Base-by-base conservation (phyloP, 352 stramenopile species). In the Globisporangium ultimum region DNA sequence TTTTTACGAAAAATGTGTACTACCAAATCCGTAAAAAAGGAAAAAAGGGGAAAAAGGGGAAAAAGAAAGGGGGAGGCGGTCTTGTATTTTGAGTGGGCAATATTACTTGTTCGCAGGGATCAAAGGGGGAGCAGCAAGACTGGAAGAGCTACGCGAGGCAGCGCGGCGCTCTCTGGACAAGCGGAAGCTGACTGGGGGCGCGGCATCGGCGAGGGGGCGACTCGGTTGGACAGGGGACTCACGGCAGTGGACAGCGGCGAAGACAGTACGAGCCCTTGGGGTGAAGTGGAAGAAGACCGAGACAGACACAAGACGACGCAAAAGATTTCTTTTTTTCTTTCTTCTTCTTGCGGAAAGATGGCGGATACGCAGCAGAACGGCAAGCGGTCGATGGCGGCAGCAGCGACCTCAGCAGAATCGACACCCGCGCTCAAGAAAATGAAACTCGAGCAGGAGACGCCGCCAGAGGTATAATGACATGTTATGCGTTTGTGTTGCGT, bases 361-460 rank as follows among this genome's bases (percentile, higher is more conserved):
- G 58, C 58, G 24, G 58, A 63, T 18, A 48, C 48, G 18, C 58
- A 63, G 40, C 45, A 53, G 46, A 63, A 57, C 13, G 48, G 57
- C 48, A 45, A 45, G 40, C 40, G 40, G 57, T 32, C 22, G 12
- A 40, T 17, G 15, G 48, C 56, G 14, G 18, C 18, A 5, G 50
- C 0, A 28, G 15, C 22, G 18, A n/a, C n/a, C n/a, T n/a, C n/a
- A 63, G 57, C 41, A 58, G 40, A 8, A 24, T 58, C 4, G 55
- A 48, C 45, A n/a, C 43, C 55, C 15, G 41, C 50, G 36, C 48
- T 63, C 32, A 91, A 91, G 73, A 87, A 87, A 64, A 79, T 91
- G 48, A 88, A 84, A 55, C 52, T 88, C 36, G 78, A 91, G 41
- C 67, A 83, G 43, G 68, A 80, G 43, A 72, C 76, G 55, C 76